These are phyloP conservation scores for Acidomyces sp. DNA, from an alignment of 495 filamentous ascomycete species.

Conservation along the genomic window DNA sequence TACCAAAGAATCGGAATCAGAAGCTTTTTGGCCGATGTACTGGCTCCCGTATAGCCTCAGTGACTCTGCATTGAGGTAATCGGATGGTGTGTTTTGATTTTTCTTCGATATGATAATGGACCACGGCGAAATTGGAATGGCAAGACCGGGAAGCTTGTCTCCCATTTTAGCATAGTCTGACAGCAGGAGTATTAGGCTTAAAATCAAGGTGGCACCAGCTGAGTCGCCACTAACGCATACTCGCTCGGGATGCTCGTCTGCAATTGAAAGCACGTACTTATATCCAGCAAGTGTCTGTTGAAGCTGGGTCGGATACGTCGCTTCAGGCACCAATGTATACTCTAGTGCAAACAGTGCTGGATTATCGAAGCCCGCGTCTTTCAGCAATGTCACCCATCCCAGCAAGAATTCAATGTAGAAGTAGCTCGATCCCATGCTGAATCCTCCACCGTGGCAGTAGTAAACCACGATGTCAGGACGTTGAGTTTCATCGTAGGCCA, in stretches of 20 bases:
- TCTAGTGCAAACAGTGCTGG: constrained; percentile 68
- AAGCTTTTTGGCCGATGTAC: constrained; percentile 42
- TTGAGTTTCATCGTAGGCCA: constrained; percentile 37
- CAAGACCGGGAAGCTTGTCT: constrained; percentile 42
- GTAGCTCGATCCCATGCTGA: constrained; percentile 61
- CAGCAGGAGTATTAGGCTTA: constrained; percentile 52
- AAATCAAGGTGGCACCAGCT: constrained; percentile 55
- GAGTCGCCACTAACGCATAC: constrained; percentile 61
- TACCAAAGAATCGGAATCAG: constrained; percentile 40
- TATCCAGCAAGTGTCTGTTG: constrained; percentile 53
- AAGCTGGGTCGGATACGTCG: constrained; percentile 53
- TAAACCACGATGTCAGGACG: constrained; percentile 58
- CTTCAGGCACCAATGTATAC: constrained; percentile 66
- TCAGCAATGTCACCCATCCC: constrained; percentile 46
- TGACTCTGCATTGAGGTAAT: constrained; percentile 43
- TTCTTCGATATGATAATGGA: constrained; percentile 42
- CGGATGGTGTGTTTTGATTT: constrained; percentile 45
- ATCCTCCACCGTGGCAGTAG: constrained; percentile 66
- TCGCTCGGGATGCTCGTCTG: constrained; percentile 36
- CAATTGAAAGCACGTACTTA: constrained; percentile 44
- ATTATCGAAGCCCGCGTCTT: constrained; percentile 47
- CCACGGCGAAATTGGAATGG: constrained; percentile 45
- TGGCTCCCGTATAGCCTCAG: constrained; percentile 51
- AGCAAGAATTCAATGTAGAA: constrained; percentile 74
- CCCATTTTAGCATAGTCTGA: constrained; percentile 28